Evolutionary conservation across 352 stramenopile genomes (phyloP), one percentile per base, ranked within the genome.

Genomic region (Phytophthora syringae): DNA sequence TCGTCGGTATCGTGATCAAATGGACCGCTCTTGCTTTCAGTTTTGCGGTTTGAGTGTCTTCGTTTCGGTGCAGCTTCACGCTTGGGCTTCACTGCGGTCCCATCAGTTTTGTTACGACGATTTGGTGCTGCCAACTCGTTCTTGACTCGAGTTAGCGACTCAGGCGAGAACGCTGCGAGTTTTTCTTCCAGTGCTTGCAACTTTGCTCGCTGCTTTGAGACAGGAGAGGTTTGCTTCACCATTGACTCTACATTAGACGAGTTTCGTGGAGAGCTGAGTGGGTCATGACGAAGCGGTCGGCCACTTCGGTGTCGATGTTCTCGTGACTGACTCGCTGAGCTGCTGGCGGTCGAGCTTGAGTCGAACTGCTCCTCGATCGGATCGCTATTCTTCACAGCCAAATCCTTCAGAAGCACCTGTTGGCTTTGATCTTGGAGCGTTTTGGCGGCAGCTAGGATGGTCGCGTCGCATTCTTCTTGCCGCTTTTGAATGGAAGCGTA

Each of bases 121-220:
- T 20, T 12, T 53, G 61, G 51, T 1, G 56, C 34, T 25, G 59
- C 48, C 22, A 66, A 27, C 9, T 75, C 56, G 22, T 34, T 74
- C 13, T 58, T 49, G 47, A 83, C 82, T 25, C 80, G 80, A 43
- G 72, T 49, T 36, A 92, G 54, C 3, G 80, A 81, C 24, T 77
- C 77, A 5, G 68, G 68, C 5, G 82, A 83, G 22, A 90, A 87
- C 20, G 58, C 44, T 52, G 79, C 69, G 11, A 92, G 71, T 28
- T 84, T 89, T 20, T 77, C 52, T 55, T 90, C 80, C 5, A 92
- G 68, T 21, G 67, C 74, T 30, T 74, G 71, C 12, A 92, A 36
- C 52, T 92, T 89, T 20, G 70, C 74, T 42, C 77, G 71, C 44
- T 92, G 80, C 25, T 60, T 79, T 2, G 79, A 60, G 6, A 88